Evolutionary conservation across 2,329 filamentous ascomycete species (phyloP).

Genomic region (Arthrobotrys pseudoclavata): DNA sequence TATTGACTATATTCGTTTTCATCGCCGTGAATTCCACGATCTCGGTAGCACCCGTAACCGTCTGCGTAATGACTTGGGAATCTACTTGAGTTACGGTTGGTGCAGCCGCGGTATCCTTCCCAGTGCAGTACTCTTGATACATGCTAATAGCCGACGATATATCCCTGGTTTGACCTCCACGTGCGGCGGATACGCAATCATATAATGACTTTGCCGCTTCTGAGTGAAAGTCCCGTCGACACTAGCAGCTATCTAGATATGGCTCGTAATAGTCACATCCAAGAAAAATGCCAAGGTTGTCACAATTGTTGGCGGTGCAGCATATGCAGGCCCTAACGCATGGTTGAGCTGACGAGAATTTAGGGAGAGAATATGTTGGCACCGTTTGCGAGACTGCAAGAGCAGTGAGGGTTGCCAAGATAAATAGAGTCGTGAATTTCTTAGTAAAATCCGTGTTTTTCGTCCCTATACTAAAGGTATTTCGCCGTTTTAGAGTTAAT

Average conservation of each 20-base stretch:
- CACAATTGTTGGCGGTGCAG: not conserved
- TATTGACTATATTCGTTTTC: not conserved
- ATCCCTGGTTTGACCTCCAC: constrained; percentile 4
- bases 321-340: constrained; percentile 9
- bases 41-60: not conserved
- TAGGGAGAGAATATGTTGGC: not conserved
- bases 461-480: not conserved
- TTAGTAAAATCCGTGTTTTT: not conserved
- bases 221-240: constrained; percentile 1
- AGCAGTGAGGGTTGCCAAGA: not conserved
- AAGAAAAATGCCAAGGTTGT: not conserved
- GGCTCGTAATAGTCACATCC: constrained; percentile 7
- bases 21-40: not conserved
- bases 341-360: not conserved
- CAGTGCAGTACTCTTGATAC: constrained; percentile 11
- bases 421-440: not conserved
- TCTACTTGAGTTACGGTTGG: not conserved
- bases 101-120: not conserved
- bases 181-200: not conserved
- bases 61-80: not conserved
- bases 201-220: not conserved
- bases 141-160: constrained; percentile 17
- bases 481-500: too few species aligned
- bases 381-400: not conserved
- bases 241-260: not conserved